phyloP scores from a whole-genome alignment of 164 flowering plant genomes.

The Umbilicus rupestris region DNA sequence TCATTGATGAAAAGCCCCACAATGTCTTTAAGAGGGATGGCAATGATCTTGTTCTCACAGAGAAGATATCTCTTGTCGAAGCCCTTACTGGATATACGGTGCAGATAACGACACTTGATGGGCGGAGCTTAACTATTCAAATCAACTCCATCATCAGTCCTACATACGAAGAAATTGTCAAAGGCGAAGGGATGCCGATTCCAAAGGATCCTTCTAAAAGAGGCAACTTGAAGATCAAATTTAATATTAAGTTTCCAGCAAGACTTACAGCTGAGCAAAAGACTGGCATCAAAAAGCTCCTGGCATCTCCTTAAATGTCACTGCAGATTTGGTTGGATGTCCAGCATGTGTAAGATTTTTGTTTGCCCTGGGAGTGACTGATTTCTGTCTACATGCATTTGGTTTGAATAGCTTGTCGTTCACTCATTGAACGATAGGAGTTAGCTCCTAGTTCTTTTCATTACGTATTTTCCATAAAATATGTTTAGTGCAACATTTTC shows the following conservation, averaged over 20 bases:
- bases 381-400: neutral
- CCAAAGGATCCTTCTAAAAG: conserved; percentile 73
- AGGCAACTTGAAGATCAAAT: conserved; percentile 78
- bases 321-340: neutral
- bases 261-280: conserved; percentile 80
- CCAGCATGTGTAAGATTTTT: neutral
- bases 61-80: conserved; percentile 69
- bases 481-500: neutral
- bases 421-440: neutral
- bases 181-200: conserved; percentile 88
- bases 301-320: conserved; percentile 32
- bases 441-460: neutral
- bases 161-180: conserved; percentile 65
- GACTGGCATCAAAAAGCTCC: conserved; percentile 53
- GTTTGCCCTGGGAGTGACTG: neutral
- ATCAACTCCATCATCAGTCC: conserved; percentile 52
- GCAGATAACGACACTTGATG: conserved; percentile 71
- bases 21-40: conserved; percentile 73
- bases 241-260: conserved; percentile 69
- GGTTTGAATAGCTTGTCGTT: neutral
- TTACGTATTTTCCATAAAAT: neutral
- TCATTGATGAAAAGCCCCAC: conserved; percentile 86
- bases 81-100: conserved; percentile 73
- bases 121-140: conserved; percentile 52
- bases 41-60: conserved; percentile 63